Base-by-base conservation (phyloP, 768 basidiomycete genomes). In the Favolaschia claudopus region DNA sequence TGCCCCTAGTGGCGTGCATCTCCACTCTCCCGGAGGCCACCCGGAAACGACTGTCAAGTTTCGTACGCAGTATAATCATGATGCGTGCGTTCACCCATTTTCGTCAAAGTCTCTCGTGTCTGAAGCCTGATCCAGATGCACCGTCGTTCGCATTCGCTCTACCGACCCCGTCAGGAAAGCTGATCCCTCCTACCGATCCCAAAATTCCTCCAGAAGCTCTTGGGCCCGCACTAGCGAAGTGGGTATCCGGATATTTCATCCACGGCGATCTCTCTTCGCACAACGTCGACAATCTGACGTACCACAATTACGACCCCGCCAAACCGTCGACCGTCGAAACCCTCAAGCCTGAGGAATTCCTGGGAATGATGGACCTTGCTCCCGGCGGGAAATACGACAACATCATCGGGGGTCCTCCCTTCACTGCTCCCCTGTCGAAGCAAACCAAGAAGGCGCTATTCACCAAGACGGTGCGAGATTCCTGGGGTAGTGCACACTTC, bases 101-200 rank as follows among this genome's bases (percentile, higher is more conserved):
- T 28, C 13, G 12, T 42, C 24, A 22, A 4, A 20, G 10, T 12
- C n/a, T 45, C 15, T 43, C 39, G 10, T 47, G 10, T 1, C 10
- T 29, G 6, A 19, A 17, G 44, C 24, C 29, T 15, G 4, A 17
- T 36, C 29, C 48, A 72, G 73, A 72, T 31, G 51, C 66, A 13
- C 71, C 72, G 4, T 55, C 63, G 12, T 56, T 64, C 13, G 34
- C 48, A 9, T 50, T 69, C n/a, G 70, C 68, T 10, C 46, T 69
- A 12, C 55, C 55, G 7, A 31, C 1, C n/a, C 58, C 63, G 7
- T 19, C 67, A 4, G 63, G 58, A 31, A 47, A 54, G 24, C 64
- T 67, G 36, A 49, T 68, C 19, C 69, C 71, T 5, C 65, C 71
- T 7, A 69, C 58, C 45, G 72, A 72, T 34, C 65, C 68, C 22